Evolutionary conservation across 805 yeast species (phyloP).

Genomic region (Candida tammaniensis): DNA sequence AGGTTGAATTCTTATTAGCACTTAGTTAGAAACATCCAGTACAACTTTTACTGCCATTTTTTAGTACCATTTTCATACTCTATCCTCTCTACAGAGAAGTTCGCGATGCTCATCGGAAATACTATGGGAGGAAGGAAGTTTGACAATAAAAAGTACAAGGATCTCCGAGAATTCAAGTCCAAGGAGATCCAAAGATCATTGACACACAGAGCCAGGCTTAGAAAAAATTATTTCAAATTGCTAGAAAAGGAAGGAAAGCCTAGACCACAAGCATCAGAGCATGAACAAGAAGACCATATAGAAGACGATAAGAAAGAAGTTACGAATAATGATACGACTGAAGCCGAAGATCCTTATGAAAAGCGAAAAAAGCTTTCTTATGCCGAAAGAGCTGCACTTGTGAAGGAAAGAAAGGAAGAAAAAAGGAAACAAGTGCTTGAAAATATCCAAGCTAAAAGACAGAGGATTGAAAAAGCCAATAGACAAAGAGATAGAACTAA

Average conservation of each 20-base stretch:
- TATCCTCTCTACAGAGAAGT: slow-evolving; percentile 1
- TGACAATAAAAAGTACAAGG: slow-evolving; percentile 21
- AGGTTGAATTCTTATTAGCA: background rate
- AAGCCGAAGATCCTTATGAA: background rate
- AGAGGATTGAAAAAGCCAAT: slow-evolving; percentile 33
- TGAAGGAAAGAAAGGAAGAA: slow-evolving; percentile 45
- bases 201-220: slow-evolving; percentile 74
- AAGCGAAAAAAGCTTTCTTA: slow-evolving; percentile 17
- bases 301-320: slow-evolving; percentile 13
- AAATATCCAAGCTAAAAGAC: slow-evolving; percentile 35
- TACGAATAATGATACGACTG: slow-evolving; percentile 17
- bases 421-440: slow-evolving; percentile 38
- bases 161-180: slow-evolving; percentile 37
- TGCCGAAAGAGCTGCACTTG: slow-evolving; percentile 45
- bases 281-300: slow-evolving; percentile 14
- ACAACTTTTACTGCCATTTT: background rate
- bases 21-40: background rate
- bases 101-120: slow-evolving; percentile 14
- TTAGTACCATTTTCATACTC: background rate
- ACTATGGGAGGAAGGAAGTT: slow-evolving; percentile 13
- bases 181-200: slow-evolving; percentile 77
- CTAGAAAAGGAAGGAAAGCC: slow-evolving; percentile 43
- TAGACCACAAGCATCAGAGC: no score
- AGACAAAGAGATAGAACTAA: slow-evolving; percentile 43
- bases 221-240: slow-evolving; percentile 77